Evolutionary conservation across 495 filamentous ascomycete genomes (phyloP), one percentile per base, ranked within the genome.

Genomic region (Tricharina praecox): DNA sequence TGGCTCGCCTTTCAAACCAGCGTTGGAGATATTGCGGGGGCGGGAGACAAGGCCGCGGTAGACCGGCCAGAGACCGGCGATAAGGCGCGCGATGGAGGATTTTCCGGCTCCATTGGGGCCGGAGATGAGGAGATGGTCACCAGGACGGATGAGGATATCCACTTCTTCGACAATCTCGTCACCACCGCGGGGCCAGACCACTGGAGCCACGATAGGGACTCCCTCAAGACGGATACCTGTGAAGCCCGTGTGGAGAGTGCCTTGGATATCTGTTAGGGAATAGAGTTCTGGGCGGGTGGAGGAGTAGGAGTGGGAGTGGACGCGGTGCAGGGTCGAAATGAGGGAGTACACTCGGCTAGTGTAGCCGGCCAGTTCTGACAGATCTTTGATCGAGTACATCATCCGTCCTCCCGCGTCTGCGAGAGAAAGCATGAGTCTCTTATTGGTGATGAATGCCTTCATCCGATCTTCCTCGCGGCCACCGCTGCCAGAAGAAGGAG

Each of bases 381-480:
- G 80, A 56, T 99, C 92, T 67, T 99, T 99, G 67, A 99, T 87
- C 52, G 79, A 85, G 67, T 96, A 96, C 92, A 99, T 99, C 80
- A 99, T 90, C 28, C 92, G 73, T 18, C 87, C 86, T 45, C 92
- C 92, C 7, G 92, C 92, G 63, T 99, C 92, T 3, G 92, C 92
- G 13, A 96, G 73, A 16, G 90, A 95, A 23, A 99, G 74, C 92
- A 99, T 96, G 46, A 99, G 74, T 1, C 92, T 81, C 63, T 96
- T 95, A 64, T 99, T 99, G 13, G 90, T 95, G 65, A 99, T 93
- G 64, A 99, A 99, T n/a, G 88, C 79, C 67, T 88, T 86, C 88
- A 95, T 96, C 24, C 92, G 81, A 48, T 74, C 72, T 26, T 79
- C 74, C 61, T 93, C 85, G 11, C 81, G 74, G 23, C 74, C 74